Evolutionary conservation across 108 stramenopile genomes (phyloP).

Genomic region (Nitzschia sp.): DNA sequence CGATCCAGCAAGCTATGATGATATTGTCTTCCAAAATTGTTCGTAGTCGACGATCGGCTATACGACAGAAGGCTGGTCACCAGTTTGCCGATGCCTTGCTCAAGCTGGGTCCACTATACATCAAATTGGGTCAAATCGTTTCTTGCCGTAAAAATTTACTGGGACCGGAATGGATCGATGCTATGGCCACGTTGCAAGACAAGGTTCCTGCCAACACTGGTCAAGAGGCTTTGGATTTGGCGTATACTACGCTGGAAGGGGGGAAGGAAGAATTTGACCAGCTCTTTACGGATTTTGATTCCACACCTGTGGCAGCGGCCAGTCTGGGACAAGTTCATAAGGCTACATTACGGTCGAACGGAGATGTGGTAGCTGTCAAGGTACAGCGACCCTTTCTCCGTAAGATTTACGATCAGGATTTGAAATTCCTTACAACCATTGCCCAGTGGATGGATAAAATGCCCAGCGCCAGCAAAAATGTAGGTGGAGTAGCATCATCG

Average conservation of each 20-base stretch:
- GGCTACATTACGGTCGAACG: slow-evolving; percentile 63
- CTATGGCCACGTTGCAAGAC: slow-evolving; percentile 91
- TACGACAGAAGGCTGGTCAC: slow-evolving; percentile 33
- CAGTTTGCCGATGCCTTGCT: slow-evolving; percentile 73
- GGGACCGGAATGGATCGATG: slow-evolving; percentile 82
- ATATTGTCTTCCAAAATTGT: not conserved
- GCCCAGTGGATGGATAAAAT: slow-evolving; percentile 69
- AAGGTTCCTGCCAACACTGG: slow-evolving; percentile 85
- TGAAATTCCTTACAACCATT: slow-evolving; percentile 81
- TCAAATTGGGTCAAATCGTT: slow-evolving; percentile 92
- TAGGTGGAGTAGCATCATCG: slow-evolving; percentile 78
- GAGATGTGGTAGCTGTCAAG: slow-evolving; percentile 86
- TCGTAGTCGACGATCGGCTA: not conserved
- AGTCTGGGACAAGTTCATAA: slow-evolving; percentile 91
- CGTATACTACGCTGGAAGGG: slow-evolving; percentile 67
- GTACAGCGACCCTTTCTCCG: slow-evolving; percentile 83
- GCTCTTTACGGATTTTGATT: slow-evolving; percentile 77
- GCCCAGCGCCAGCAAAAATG: slow-evolving; percentile 34
- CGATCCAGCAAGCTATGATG: slow-evolving; percentile 23
- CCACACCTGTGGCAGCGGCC: slow-evolving; percentile 82
- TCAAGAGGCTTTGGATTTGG: slow-evolving; percentile 76
- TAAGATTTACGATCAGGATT: slow-evolving; percentile 90
- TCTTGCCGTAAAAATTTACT: slow-evolving; percentile 87
- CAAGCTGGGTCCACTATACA: slow-evolving; percentile 44
- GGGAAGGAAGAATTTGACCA: slow-evolving; percentile 51